Evolutionary conservation across 2,329 filamentous ascomycete genomes (phyloP).

Genomic region (Aureobasidium sp.): DNA sequence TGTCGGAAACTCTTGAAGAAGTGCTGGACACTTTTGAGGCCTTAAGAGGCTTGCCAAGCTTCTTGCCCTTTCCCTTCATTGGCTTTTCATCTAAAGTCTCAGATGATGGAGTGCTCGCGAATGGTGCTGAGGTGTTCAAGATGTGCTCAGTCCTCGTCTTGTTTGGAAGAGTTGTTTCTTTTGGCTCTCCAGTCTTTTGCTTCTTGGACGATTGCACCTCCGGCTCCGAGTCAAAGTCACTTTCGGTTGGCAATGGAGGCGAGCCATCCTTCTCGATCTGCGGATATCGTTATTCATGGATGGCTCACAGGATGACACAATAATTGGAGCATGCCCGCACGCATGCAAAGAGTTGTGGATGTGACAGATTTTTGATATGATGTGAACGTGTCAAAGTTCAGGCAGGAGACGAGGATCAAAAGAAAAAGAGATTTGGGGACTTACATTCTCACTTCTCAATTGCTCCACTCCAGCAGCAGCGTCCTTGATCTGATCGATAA

Average conservation of each 20-base stretch:
- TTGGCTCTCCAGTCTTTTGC: background rate
- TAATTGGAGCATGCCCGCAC: background rate
- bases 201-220: background rate
- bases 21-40: background rate
- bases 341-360: background rate
- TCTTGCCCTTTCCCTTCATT: constrained; percentile 7
- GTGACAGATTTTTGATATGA: too few relatives aligned
- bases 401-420: too few relatives aligned
- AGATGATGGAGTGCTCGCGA: background rate
- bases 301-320: background rate
- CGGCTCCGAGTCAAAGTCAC: background rate
- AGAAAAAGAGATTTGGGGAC: background rate
- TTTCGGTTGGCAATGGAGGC: background rate
- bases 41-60: background rate
- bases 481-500: constrained; percentile 7
- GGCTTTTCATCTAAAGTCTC: background rate
- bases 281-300: background rate
- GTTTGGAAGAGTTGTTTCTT: background rate
- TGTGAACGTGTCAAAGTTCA: too few relatives aligned
- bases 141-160: background rate
- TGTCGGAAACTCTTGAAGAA: background rate
- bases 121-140: background rate
- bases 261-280: background rate
- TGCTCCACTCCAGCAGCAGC: background rate
- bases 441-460: background rate